These are phyloP conservation scores for Cyberlindnera misumaiensis DNA, from an alignment of 805 yeast species.

Conservation along the genomic window DNA sequence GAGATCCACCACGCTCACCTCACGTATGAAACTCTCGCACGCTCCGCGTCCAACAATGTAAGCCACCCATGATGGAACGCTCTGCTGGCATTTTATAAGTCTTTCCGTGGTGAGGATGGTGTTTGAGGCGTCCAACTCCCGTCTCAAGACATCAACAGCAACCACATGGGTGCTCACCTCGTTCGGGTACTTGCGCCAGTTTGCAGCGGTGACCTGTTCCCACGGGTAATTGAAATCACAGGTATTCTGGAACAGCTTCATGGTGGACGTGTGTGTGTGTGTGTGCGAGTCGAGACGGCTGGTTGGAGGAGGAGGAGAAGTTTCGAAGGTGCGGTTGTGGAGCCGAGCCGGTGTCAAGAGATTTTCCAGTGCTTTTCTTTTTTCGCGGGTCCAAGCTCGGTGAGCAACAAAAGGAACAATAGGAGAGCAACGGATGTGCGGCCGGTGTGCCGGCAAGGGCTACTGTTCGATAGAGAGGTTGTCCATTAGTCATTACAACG, in stretches of 20 bases:
- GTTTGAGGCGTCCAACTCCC: constrained; percentile 53
- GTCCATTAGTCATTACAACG: no score
- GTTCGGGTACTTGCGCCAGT: constrained; percentile 97
- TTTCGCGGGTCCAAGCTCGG: no score
- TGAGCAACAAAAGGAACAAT: no score
- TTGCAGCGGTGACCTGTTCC: constrained; percentile 93
- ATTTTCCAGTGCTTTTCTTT: no score
- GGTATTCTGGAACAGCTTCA: constrained; percentile 73
- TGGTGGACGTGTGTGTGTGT: constrained; percentile 22
- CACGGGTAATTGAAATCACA: constrained; percentile 79
- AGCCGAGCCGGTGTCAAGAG: no score
- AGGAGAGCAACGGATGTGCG: no score
- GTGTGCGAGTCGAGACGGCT: neutral
- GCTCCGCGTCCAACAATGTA: constrained; percentile 60
- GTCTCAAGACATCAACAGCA: constrained; percentile 79
- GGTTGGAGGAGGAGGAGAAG: neutral
- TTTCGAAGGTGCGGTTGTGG: no score
- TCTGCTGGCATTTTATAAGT: constrained; percentile 80
- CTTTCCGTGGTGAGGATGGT: constrained; percentile 72
- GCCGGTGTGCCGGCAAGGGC: no score
- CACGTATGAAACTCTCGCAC: constrained; percentile 75
- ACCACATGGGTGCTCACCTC: constrained; percentile 87
- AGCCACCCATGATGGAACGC: constrained; percentile 77
- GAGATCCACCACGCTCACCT: constrained; percentile 79
- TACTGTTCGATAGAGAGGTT: no score